Evolutionary conservation across 768 basidiomycete genomes (phyloP).

Genomic region (Saitozyma sp.): DNA sequence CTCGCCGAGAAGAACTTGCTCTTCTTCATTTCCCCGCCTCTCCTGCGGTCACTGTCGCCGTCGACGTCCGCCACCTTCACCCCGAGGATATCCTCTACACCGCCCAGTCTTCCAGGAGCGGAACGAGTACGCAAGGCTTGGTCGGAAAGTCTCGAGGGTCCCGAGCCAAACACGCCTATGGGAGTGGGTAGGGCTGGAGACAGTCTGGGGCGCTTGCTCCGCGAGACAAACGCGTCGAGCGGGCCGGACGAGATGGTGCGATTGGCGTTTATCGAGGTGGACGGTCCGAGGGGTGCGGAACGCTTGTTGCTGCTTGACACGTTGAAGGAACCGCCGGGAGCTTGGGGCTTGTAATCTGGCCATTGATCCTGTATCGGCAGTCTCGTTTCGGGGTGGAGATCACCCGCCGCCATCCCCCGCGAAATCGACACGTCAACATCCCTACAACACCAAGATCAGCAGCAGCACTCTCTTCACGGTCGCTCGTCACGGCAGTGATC

Average conservation of each 20-base stretch:
- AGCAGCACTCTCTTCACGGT: neutral
- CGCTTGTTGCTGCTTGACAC: too few species aligned
- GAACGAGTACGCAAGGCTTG: neutral
- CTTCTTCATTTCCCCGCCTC: neutral
- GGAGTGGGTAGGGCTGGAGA: slow-evolving; percentile 23
- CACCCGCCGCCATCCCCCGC: slow-evolving; percentile 43
- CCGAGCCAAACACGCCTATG: slow-evolving; percentile 34
- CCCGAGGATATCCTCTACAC: too few species aligned
- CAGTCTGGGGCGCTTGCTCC: slow-evolving; percentile 7
- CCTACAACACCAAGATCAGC: slow-evolving; percentile 18
- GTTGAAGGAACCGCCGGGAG: neutral
- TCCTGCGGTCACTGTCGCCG: too few species aligned
- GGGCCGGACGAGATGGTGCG: slow-evolving; percentile 18
- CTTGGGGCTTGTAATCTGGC: slow-evolving; percentile 39
- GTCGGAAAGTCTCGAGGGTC: slow-evolving; percentile 38
- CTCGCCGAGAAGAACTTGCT: slow-evolving; percentile 37
- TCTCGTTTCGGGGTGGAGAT: slow-evolving; percentile 49
- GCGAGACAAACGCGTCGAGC: slow-evolving; percentile 47
- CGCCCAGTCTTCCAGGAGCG: too few species aligned
- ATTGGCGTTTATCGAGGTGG: neutral
- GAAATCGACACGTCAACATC: slow-evolving; percentile 40
- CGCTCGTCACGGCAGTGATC: neutral
- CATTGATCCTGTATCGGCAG: slow-evolving; percentile 45
- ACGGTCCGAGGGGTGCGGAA: too few species aligned
- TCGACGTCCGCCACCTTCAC: too few species aligned